Evolutionary conservation across 805 yeast genomes (phyloP).

Genomic region (Kluyveromyces aestuarii): DNA sequence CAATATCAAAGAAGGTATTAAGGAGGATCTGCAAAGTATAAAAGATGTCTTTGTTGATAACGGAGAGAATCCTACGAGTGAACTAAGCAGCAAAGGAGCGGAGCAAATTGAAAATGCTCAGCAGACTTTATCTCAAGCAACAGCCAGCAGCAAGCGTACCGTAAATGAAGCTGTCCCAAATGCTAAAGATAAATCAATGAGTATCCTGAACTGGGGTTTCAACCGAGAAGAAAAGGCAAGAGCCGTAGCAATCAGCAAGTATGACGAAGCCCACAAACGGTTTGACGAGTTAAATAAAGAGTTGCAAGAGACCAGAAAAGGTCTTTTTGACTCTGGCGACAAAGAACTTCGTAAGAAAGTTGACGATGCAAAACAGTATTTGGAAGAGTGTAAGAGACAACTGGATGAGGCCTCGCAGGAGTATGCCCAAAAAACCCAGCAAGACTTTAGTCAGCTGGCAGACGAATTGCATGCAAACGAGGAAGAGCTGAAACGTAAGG

Average conservation of each 20-base stretch:
- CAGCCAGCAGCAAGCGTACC: constrained; percentile 6
- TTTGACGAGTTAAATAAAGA: constrained; percentile 14
- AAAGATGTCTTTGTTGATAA: constrained; percentile 9
- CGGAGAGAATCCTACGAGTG: constrained; percentile 5
- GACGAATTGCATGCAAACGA: constrained; percentile 18
- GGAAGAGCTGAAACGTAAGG: constrained; percentile 14
- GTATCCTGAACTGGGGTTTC: constrained; percentile 24
- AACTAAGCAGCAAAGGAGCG: constrained; percentile 7
- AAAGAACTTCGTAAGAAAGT: constrained; percentile 10
- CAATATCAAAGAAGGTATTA: constrained; percentile 11
- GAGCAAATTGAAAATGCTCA: constrained; percentile 11
- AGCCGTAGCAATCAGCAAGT: constrained; percentile 24
- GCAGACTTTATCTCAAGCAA: not conserved
- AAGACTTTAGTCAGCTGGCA: constrained; percentile 21
- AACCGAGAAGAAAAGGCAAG: constrained; percentile 21
- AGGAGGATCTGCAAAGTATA: constrained; percentile 10
- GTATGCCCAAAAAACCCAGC: constrained; percentile 12
- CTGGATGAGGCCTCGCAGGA: constrained; percentile 16
- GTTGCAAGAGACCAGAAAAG: constrained; percentile 10
- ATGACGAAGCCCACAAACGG: constrained; percentile 21
- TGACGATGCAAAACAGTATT: constrained; percentile 10
- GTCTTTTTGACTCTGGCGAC: constrained; percentile 14
- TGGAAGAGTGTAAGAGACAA: constrained; percentile 11
- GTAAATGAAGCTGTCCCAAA: constrained; percentile 7
- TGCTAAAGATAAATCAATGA: constrained; percentile 13